These are phyloP conservation scores for Begonia fuchsioides DNA, from an alignment of 306 rosid species.

Conservation along the genomic window DNA sequence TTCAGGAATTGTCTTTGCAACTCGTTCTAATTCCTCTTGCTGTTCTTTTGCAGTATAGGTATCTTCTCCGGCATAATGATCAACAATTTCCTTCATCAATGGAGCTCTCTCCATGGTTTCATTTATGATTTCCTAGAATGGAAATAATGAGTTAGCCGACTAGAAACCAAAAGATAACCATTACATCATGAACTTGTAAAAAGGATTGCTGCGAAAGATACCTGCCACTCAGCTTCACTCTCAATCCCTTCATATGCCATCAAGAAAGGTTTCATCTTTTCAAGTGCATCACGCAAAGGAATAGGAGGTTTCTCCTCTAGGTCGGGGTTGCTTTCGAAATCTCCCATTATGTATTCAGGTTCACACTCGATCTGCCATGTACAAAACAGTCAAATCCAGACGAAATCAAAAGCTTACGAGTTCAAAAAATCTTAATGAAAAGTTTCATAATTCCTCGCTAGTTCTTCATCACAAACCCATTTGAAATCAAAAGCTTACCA, in stretches of 20 bases:
- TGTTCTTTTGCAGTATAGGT: slow-evolving; percentile 83
- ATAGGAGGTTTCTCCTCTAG: slow-evolving; percentile 78
- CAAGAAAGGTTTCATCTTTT: slow-evolving; percentile 87
- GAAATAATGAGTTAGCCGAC: slow-evolving; percentile 2
- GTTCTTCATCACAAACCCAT: no score
- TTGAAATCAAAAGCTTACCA: slow-evolving; percentile 18
- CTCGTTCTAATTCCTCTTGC: slow-evolving; percentile 65
- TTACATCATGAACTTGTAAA: not conserved
- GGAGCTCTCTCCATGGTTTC: slow-evolving; percentile 75
- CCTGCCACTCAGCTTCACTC: slow-evolving; percentile 98
- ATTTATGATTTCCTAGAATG: slow-evolving; percentile 50
- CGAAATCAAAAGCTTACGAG: not conserved
- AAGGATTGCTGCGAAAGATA: slow-evolving; percentile 15
- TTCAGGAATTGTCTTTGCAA: slow-evolving; percentile 64
- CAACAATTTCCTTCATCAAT: slow-evolving; percentile 67
- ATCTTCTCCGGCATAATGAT: slow-evolving; percentile 76
- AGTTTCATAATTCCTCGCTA: not conserved
- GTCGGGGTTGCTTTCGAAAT: slow-evolving; percentile 71
- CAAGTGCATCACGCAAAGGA: slow-evolving; percentile 71
- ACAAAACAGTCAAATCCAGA: slow-evolving; percentile 6
- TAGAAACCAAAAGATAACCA: not conserved
- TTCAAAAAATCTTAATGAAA: no score
- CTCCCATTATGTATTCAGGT: slow-evolving; percentile 75
- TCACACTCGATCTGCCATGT: slow-evolving; percentile 77
- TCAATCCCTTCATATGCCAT: slow-evolving; percentile 79